Percentiles rank a stretch among this genome's conserved stretches.
phyloP scores from a whole-genome alignment of 176 grass and related monocot genomes.

The Juncus effusus region DNA sequence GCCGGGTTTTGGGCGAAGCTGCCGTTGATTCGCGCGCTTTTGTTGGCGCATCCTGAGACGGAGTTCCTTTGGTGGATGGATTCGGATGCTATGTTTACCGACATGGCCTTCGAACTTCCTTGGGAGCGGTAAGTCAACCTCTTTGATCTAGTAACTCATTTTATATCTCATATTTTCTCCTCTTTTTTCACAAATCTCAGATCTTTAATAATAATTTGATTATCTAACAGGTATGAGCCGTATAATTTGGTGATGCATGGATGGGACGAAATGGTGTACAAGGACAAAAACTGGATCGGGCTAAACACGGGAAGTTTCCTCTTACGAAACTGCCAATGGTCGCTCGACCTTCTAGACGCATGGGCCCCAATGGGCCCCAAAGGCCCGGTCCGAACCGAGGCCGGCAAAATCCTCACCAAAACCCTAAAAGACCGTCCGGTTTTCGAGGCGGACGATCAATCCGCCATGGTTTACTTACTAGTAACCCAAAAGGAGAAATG shows the following conservation, averaged over 20 bases:
- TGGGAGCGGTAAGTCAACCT: constrained; percentile 52
- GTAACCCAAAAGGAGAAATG: constrained; percentile 77
- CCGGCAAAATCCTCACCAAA: constrained; percentile 75
- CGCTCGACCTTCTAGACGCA: constrained; percentile 84
- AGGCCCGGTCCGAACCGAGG: constrained; percentile 73
- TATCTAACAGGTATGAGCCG: constrained; percentile 32
- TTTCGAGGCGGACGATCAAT: constrained; percentile 99
- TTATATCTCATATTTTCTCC: no score
- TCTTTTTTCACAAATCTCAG: no score
- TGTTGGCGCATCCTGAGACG: constrained; percentile 79
- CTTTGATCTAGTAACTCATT: not conserved
- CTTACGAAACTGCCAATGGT: constrained; percentile 94
- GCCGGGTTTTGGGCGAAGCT: constrained; percentile 97
- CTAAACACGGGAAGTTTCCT: constrained; percentile 97
- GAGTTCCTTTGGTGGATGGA: constrained; percentile 99
- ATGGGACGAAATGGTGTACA: constrained; percentile 98
- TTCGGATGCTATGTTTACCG: constrained; percentile 93
- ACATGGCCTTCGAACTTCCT: constrained; percentile 95
- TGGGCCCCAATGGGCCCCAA: constrained; percentile 99
- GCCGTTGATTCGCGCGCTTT: constrained; percentile 79
- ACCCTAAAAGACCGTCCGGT: constrained; percentile 88
- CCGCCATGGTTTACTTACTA: constrained; percentile 96
- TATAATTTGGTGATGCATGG: constrained; percentile 90
- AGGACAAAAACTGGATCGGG: constrained; percentile 95
- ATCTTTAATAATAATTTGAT: no score